phyloP scores from a whole-genome alignment of 352 stramenopile genomes.

The Globisporangium cederbergense region DNA sequence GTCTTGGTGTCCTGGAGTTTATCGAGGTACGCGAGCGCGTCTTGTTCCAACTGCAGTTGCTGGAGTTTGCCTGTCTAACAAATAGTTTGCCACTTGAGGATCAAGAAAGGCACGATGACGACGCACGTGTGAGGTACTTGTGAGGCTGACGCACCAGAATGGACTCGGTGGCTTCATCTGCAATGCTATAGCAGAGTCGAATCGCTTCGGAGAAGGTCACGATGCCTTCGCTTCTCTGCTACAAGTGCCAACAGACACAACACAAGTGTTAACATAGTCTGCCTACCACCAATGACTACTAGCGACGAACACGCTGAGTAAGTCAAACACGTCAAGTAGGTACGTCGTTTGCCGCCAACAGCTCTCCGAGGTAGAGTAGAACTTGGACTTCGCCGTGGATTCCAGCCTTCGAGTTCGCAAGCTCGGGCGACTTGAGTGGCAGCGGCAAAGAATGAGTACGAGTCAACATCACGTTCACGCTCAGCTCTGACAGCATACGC shows the following conservation, averaged over 20 bases:
- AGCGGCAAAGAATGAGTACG: not conserved
- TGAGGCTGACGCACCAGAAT: constrained; percentile 25
- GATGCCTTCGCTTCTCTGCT: constrained; percentile 36
- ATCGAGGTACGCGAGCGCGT: constrained; percentile 26
- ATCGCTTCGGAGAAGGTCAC: constrained; percentile 35
- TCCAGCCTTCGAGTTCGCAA: constrained; percentile 23
- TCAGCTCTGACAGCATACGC: not conserved
- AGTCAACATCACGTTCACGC: not conserved
- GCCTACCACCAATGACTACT: not conserved
- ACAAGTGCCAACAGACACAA: not conserved
- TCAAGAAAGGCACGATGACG: not conserved
- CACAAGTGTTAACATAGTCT: not conserved
- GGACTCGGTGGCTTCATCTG: constrained; percentile 44
- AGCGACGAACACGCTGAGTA: not conserved
- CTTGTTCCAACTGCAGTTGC: constrained; percentile 32
- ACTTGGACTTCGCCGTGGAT: constrained; percentile 42
- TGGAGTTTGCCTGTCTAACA: constrained; percentile 37
- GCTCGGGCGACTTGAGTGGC: constrained; percentile 24
- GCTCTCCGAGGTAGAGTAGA: constrained; percentile 43
- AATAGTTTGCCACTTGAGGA: not conserved
- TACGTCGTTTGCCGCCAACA: constrained; percentile 31
- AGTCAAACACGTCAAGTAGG: constrained; percentile 18
- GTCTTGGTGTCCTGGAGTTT: constrained; percentile 15
- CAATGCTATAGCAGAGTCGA: constrained; percentile 37
- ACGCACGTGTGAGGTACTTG: not conserved